Evolutionary conservation across 2,329 filamentous ascomycete species (phyloP).

Genomic region (Alternaria novae-zelandiae): DNA sequence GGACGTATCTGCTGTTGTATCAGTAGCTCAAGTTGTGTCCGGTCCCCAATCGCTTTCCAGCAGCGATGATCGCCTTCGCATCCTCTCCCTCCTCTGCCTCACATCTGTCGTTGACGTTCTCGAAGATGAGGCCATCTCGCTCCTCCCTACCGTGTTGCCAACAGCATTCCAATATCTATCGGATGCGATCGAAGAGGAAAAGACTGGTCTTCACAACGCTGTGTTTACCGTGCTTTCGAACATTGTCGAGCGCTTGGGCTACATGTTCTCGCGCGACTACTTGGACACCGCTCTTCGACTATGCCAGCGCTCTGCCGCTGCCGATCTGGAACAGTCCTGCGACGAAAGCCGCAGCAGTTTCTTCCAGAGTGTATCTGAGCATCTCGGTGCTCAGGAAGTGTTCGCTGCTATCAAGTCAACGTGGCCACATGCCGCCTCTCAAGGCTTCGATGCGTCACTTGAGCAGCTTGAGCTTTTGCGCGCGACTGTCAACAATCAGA

Average conservation of each 20-base stretch:
- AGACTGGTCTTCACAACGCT: conserved; percentile 76
- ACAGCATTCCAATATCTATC: conserved; percentile 75
- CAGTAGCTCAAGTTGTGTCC: conserved; percentile 77
- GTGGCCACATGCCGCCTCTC: conserved; percentile 69
- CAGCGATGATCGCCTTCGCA: conserved; percentile 72
- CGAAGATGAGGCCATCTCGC: conserved; percentile 81
- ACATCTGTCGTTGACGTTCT: conserved; percentile 89
- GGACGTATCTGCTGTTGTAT: conserved; percentile 76
- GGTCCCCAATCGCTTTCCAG: conserved; percentile 78
- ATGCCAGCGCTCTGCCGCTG: conserved; percentile 74
- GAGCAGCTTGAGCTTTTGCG: conserved; percentile 75
- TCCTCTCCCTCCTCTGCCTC: conserved; percentile 87
- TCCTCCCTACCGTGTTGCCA: conserved; percentile 78
- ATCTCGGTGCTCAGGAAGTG: conserved; percentile 77
- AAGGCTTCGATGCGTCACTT: conserved; percentile 63
- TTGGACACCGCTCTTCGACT: conserved; percentile 74
- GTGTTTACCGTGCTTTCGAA: conserved; percentile 80
- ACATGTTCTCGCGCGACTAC: conserved; percentile 81
- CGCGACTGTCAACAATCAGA: conserved; percentile 74
- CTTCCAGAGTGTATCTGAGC: conserved; percentile 75
- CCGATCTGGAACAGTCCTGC: conserved; percentile 66
- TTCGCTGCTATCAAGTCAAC: conserved; percentile 75
- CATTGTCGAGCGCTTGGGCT: conserved; percentile 82
- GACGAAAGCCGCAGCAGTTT: conserved; percentile 72
- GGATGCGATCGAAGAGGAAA: conserved; percentile 63